Conservation (phyloP, 345 rosid genomes). For the Xanthoceras sorbifolium region DNA sequence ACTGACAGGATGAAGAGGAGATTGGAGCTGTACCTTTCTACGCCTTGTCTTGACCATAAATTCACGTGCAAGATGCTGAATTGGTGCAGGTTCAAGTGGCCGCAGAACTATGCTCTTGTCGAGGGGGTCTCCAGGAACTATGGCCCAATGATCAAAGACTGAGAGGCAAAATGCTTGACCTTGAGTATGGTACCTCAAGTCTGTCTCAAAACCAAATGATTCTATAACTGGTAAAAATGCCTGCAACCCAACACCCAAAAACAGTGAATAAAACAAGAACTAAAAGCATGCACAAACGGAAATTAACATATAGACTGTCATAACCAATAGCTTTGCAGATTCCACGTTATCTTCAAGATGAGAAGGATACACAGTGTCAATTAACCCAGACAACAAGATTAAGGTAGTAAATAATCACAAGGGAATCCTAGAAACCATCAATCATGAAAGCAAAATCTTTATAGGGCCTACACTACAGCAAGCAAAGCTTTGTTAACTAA, state of each 20-base stretch:
- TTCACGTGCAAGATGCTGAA: slow-evolving; percentile 90
- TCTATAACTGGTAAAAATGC: slow-evolving; percentile 90
- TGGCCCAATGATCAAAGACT: slow-evolving; percentile 89
- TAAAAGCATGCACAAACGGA: not conserved
- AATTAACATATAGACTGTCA: not conserved
- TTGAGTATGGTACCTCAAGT: slow-evolving; percentile 85
- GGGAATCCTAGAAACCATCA: slow-evolving; percentile 1
- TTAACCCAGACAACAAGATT: not conserved
- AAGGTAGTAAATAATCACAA: slow-evolving; percentile 4
- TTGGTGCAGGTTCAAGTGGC: slow-evolving; percentile 89
- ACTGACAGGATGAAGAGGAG: not conserved
- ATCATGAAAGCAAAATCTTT: slow-evolving; percentile 9
- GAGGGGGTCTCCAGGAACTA: slow-evolving; percentile 95
- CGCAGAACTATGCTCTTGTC: slow-evolving; percentile 81
- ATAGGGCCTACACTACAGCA: not conserved
- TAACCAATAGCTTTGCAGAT: not conserved
- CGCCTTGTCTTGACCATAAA: slow-evolving; percentile 89
- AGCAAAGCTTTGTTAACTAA: slow-evolving; percentile 16
- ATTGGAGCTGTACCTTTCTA: slow-evolving; percentile 56
- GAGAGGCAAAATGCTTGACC: slow-evolving; percentile 87
- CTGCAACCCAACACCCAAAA: slow-evolving; percentile 38
- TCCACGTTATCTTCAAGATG: not conserved
- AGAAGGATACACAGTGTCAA: not conserved
- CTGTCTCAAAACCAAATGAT: slow-evolving; percentile 93
- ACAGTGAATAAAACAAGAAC: not conserved